phyloP scores from a whole-genome alignment of 768 basidiomycete species.

The Macrolepiota dolichaula region DNA sequence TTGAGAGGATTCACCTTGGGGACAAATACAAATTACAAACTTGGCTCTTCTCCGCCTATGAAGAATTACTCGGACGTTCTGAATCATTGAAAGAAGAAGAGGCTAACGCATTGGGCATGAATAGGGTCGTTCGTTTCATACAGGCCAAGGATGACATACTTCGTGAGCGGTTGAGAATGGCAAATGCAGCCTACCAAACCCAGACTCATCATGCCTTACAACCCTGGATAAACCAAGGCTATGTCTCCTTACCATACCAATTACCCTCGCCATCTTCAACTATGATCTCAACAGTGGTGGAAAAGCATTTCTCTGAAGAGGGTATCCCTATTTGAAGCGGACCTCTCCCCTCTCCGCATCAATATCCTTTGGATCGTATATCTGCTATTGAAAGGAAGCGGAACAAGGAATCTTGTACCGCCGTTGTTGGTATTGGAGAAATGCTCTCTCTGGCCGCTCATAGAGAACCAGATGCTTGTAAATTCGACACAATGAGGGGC shows the following conservation, averaged over 20 bases:
- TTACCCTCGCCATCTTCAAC: not conserved
- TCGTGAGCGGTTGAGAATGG: not conserved
- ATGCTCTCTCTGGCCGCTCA: no score
- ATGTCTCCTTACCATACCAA: not conserved
- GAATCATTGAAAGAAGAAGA: constrained; percentile 27
- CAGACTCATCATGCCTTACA: not conserved
- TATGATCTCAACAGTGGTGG: not conserved
- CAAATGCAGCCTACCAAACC: not conserved
- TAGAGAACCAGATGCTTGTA: no score
- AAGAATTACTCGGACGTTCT: constrained; percentile 29
- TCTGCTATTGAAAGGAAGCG: no score
- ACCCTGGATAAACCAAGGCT: not conserved
- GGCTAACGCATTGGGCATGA: constrained; percentile 24
- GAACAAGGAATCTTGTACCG: no score
- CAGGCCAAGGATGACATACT: constrained; percentile 2
- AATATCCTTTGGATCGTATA: no score
- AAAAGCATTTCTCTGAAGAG: not conserved
- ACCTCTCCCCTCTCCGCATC: no score
- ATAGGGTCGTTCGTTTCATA: not conserved
- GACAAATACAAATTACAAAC: constrained; percentile 31
- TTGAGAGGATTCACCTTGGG: constrained; percentile 36
- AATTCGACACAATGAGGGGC: no score
- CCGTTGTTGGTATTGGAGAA: no score
- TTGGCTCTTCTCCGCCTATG: constrained; percentile 38
- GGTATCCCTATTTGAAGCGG: no score